Evolutionary conservation across 2,329 filamentous ascomycete genomes (phyloP), one percentile per base, ranked within the genome.

Genomic region (Pestalotiopsis sp.): DNA sequence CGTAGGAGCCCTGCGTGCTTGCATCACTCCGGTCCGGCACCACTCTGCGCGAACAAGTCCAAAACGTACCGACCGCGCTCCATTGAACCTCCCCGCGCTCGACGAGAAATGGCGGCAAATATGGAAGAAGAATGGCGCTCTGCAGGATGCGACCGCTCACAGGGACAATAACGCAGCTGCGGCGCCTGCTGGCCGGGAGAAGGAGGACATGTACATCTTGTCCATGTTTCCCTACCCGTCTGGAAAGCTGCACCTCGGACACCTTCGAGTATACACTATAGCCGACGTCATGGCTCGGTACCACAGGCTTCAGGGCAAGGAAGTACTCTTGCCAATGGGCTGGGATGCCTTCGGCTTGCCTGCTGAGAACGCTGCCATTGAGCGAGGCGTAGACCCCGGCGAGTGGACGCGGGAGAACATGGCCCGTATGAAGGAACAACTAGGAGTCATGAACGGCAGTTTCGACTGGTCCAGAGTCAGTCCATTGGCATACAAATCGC

Each of bases 161-260:
- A 68, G 65, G 64, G 41, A 12, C 60, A n/a, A 45, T 20, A 31
- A 27, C 31, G 31, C 31, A 31, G 31, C 31, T 31, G 31, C 31
- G 23, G 39, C 59, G 68, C 38, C 69, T 57, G n/a, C 13, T 65
- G 72, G 63, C 39, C 73, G 71, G 39, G 61, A 69, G 67, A 71
- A 79, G 45, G 73, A 80, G 57, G 80, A 80, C 68, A 85, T 85
- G 79, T 97, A 95, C 78, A 89, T 97, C 70, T 84, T 97, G 66
- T 91, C 94, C 72, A 97, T 97, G 94, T 97, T 97, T 77, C 94
- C 94, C 0, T 97, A 97, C 78, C 94, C 94, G 1, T 97, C 94
- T 0, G 94, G 94, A 38, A 91, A 90, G 38, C 86, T 97, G 36
- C 94, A 97, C 78, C 89, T 97, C 70, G 94, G 94, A 14, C 94